These are phyloP conservation scores for Datura wrightii DNA, from an alignment of 257 asterid genomes.

Conservation along the genomic window DNA sequence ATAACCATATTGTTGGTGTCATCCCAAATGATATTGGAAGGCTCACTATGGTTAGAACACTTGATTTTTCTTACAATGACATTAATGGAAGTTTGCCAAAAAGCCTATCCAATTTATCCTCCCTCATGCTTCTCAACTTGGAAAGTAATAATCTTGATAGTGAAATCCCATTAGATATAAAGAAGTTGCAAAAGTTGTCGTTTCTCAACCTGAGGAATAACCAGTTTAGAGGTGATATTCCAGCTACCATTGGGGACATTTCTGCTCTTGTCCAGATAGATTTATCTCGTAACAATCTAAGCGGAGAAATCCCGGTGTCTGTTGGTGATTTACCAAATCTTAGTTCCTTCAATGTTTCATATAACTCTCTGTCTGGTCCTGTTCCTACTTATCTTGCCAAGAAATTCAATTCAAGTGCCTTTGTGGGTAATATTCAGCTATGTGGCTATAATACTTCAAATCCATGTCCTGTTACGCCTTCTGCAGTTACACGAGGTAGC, in stretches of 20 bases:
- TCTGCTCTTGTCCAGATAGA: constrained; percentile 62
- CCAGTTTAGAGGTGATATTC: constrained; percentile 55
- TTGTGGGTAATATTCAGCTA: constrained; percentile 68
- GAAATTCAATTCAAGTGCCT: constrained; percentile 70
- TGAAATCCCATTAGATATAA: constrained; percentile 39
- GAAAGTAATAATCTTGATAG: constrained; percentile 42
- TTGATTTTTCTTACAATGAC: constrained; percentile 63
- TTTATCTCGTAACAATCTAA: constrained; percentile 64
- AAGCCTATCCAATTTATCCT: constrained; percentile 50
- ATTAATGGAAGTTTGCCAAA: constrained; percentile 64
- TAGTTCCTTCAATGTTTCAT: constrained; percentile 69
- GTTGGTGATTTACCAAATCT: constrained; percentile 66
- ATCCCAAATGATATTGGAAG: constrained; percentile 55
- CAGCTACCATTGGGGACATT: constrained; percentile 54
- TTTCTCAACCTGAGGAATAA: constrained; percentile 63
- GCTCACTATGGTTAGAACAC: constrained; percentile 47
- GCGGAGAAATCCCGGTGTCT: constrained; percentile 75
- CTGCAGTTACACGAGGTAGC: constrained; percentile 45
- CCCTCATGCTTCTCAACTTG: constrained; percentile 41
- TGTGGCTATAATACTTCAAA: constrained; percentile 69
- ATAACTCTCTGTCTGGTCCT: constrained; percentile 76
- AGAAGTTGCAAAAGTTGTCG: constrained; percentile 46
- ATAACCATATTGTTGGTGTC: constrained; percentile 49
- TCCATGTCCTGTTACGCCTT: constrained; percentile 46
- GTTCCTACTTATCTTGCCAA: constrained; percentile 65